Evolutionary conservation across 306 rosid species (phyloP), one percentile per base, ranked within the genome.

Genomic region (Rosa chinensis): DNA sequence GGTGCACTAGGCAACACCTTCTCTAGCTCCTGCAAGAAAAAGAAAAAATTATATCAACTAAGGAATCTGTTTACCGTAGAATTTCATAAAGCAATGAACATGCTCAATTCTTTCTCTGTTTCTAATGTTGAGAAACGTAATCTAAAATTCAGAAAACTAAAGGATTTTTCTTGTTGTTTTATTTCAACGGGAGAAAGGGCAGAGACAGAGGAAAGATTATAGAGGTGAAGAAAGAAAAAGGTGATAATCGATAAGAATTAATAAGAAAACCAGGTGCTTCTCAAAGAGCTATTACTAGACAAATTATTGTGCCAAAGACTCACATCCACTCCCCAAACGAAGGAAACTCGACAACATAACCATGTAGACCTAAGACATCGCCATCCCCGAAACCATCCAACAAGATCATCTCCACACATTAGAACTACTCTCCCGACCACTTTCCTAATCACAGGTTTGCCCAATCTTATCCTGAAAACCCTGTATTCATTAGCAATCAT

Each of bases 1-100:
- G 96, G 98, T 43, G 84, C 85, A 75, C 81, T 28, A 2, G 89
- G 90, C 86, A 96, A 80, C 88, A 88, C 79, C 73, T 88, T 86
- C 87, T 96, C 97, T 45, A 88, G 85, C 85, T 96, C 96, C 99
- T 96, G 93, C 88, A 84, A 64, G 42, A 10, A 20, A 49, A 28
- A 0, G 8, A 44, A 45, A 20, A 2, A 61, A 14, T 13, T 0
- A 37, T 32, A 66, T 40, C 32, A 66, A 5, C 44, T 4, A 67
- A 8, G 49, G 49, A 67, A 67, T 20, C 21, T 42, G 6, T 66
- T 28, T 13, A 4, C 9, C 16, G 0, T 17, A 8, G 45, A 62
- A 37, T 20, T 44, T 12, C 20, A 44, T 21, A 66, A 10, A 43
- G 52, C 35, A 69, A 10, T 10, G 2, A 28, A 37, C 21, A 17